Conservation (phyloP, 1,284 basidiomycete genomes). For the Gymnopus androsaceus region DNA sequence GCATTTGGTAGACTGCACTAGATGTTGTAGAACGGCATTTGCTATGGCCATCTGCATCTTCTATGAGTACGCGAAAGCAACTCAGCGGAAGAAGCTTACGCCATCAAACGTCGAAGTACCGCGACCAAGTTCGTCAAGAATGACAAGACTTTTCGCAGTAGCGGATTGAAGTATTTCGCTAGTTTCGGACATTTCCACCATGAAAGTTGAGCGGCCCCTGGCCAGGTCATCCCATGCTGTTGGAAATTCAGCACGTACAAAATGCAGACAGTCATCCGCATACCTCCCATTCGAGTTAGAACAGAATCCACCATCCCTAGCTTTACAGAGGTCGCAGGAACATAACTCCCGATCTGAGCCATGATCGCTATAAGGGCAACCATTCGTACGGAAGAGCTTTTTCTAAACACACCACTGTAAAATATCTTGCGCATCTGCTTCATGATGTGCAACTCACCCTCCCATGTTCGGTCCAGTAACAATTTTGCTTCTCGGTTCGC, state of each 20-base stretch:
- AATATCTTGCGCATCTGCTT: not conserved
- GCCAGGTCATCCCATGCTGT: conserved; percentile 85
- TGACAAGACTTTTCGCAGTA: conserved; percentile 75
- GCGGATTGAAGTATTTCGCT: conserved; percentile 83
- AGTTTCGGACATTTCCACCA: conserved; percentile 96
- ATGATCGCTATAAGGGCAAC: conserved; percentile 73
- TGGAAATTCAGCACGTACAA: conserved; percentile 6
- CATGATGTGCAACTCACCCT: conserved; percentile 36
- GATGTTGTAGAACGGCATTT: conserved; percentile 74
- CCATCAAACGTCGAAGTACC: conserved; percentile 88
- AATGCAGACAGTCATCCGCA: conserved; percentile 21
- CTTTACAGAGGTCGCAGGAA: conserved; percentile 72
- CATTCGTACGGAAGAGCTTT: conserved; percentile 78
- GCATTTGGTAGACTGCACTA: conserved; percentile 64
- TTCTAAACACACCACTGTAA: conserved; percentile 38
- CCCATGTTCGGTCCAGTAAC: conserved; percentile 88
- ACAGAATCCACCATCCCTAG: conserved; percentile 84
- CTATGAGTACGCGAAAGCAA: not conserved
- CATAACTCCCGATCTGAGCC: conserved; percentile 70
- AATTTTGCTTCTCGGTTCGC: conserved; percentile 63
- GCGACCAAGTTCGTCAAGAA: conserved; percentile 84
- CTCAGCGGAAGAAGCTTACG: conserved; percentile 41
- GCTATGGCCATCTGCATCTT: conserved; percentile 77
- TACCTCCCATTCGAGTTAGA: conserved; percentile 84
- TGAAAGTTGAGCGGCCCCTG: conserved; percentile 87